Percentiles rank a stretch among this genome's conserved stretches.
Conservation (phyloP, 2,329 filamentous ascomycete species). For the Hypocreales sp. region DNA sequence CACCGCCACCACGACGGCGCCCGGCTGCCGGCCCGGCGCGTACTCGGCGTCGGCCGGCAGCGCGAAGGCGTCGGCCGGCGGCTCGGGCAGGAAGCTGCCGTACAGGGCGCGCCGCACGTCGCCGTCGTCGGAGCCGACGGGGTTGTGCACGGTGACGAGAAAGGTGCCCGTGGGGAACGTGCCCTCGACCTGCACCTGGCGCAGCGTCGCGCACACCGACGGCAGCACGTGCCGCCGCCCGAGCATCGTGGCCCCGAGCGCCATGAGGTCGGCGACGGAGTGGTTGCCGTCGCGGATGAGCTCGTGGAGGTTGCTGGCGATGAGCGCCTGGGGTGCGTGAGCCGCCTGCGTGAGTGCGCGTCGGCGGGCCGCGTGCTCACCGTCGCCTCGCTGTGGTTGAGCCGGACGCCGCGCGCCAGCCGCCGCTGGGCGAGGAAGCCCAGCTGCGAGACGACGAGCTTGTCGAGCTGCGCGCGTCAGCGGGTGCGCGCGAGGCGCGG, state of each 20-base stretch:
- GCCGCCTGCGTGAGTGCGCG: neutral
- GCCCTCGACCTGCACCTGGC: constrained; percentile 83
- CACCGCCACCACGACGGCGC: constrained; percentile 60
- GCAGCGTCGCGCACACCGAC: constrained; percentile 61
- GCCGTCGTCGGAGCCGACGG: constrained; percentile 73
- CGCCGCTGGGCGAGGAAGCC: constrained; percentile 77
- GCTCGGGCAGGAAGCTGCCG: constrained; percentile 77
- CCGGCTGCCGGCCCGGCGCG: constrained; percentile 53
- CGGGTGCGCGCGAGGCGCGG: neutral
- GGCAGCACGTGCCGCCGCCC: constrained; percentile 84
- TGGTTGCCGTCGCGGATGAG: constrained; percentile 94
- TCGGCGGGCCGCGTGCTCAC: constrained; percentile 26
- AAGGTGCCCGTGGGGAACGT: constrained; percentile 87
- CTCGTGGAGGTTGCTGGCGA: constrained; percentile 84
- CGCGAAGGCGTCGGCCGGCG: constrained; percentile 52
- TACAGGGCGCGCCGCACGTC: constrained; percentile 79
- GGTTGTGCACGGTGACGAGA: constrained; percentile 85
- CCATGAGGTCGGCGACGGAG: constrained; percentile 85
- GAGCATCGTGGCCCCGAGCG: constrained; percentile 78
- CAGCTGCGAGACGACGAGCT: constrained; percentile 83
- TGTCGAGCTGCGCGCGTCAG: constrained; percentile 56
- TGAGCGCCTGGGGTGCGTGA: constrained; percentile 43
- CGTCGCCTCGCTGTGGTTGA: constrained; percentile 82
- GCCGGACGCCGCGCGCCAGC: constrained; percentile 70
- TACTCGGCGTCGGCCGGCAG: constrained; percentile 49